Conservation (phyloP, 192 early-diverging fungal species). For the Entomortierella chlamydospora region DNA sequence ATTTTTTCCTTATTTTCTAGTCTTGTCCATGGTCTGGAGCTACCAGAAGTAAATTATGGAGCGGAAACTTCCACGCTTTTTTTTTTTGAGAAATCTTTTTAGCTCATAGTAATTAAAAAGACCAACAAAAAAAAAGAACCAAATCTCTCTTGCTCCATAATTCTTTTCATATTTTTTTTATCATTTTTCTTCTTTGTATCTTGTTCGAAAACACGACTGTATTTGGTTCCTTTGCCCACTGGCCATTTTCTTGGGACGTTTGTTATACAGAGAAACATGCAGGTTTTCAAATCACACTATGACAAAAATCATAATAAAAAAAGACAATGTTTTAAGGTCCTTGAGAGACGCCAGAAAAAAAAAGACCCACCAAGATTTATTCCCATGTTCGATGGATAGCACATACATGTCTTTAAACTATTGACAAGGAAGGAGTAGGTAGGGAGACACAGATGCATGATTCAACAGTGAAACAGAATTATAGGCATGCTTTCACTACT, state of each 20-base stretch:
- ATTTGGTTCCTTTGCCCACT: conserved; percentile 10
- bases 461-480: too few species aligned
- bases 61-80: background rate
- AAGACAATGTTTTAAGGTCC: conserved; percentile 29
- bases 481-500: too few species aligned
- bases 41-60: conserved; percentile 72
- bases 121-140: background rate
- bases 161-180: conserved; percentile 5
- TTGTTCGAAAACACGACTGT: conserved; percentile 11
- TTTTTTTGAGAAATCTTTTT: conserved; percentile 1
- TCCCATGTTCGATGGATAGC: background rate
- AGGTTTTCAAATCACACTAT: background rate
- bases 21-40: conserved; percentile 82
- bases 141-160: background rate
- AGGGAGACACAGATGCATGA: too few species aligned
- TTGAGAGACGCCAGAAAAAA: conserved; percentile 39
- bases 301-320: conserved; percentile 51
- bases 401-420: background rate
- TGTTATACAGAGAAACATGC: conserved; percentile 4
- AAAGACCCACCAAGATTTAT: background rate
- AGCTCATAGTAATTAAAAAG: conserved; percentile 4
- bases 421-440: too few species aligned
- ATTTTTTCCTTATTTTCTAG: conserved; percentile 16
- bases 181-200: conserved; percentile 2
- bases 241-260: conserved; percentile 27